A percentile compares a stretch with the other conserved stretches of the same genome.
phyloP scores from a whole-genome alignment of 129 eudicot species.

The Escallonia herrerae region DNA sequence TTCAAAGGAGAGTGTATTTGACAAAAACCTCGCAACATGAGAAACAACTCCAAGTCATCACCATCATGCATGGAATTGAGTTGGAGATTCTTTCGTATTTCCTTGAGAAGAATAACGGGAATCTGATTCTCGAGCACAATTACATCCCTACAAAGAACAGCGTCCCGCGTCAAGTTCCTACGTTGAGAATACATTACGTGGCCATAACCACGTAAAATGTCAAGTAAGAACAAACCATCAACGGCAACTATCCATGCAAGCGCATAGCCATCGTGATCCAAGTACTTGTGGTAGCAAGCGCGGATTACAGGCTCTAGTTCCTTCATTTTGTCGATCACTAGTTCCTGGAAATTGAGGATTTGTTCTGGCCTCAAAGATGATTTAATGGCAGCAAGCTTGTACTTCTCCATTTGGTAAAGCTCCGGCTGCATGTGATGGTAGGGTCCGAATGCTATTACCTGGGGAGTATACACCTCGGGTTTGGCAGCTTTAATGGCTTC shows the following conservation, averaged over 20 bases:
- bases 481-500: neutral
- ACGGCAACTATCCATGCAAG: conserved; percentile 15
- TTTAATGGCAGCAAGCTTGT: conserved; percentile 8
- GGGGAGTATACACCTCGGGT: conserved; percentile 22
- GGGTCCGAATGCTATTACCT: conserved; percentile 15
- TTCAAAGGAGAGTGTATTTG: conserved; percentile 28
- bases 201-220: neutral
- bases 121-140: conserved; percentile 48
- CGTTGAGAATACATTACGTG: too few species aligned
- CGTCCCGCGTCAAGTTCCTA: neutral
- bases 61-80: conserved; percentile 1
- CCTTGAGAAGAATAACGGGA: conserved; percentile 22
- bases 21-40: conserved; percentile 7
- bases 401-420: conserved; percentile 14
- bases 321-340: conserved; percentile 7
- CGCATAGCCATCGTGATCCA: conserved; percentile 16
- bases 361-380: neutral
- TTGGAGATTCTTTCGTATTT: conserved; percentile 17
- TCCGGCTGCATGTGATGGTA: conserved; percentile 16
- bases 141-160: conserved; percentile 10
- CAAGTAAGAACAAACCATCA: conserved; percentile 17
- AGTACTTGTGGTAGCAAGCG: conserved; percentile 16
- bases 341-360: neutral
- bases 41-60: neutral
- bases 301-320: conserved; percentile 1